Conservation (phyloP, 2,329 filamentous ascomycete genomes). For the Chalaropsis thielavioides region DNA sequence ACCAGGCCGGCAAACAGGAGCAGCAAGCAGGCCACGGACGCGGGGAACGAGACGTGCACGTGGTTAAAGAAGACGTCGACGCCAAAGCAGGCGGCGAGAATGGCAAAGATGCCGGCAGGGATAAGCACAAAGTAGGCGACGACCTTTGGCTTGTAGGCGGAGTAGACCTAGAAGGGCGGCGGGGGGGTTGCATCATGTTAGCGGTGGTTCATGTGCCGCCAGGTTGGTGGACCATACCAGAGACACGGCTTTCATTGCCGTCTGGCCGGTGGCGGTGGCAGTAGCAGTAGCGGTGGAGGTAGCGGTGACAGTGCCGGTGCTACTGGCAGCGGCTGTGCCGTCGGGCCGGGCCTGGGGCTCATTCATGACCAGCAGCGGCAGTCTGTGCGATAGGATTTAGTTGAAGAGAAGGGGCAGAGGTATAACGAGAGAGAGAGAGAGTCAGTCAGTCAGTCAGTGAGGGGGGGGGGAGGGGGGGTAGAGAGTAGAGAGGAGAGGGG, state of each 20-base stretch:
- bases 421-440: too few species aligned
- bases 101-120: constrained; percentile 30
- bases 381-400: too few species aligned
- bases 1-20: constrained; percentile 38
- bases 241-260: not conserved
- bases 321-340: not conserved
- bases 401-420: too few species aligned
- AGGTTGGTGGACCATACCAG: not conserved
- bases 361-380: too few species aligned
- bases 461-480: not conserved
- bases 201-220: not conserved
- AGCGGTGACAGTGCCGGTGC: too few species aligned
- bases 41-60: constrained; percentile 40
- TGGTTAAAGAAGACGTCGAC: constrained; percentile 31
- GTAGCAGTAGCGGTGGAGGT: too few species aligned
- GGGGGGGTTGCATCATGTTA: not conserved
- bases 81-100: constrained; percentile 31
- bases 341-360: too few species aligned
- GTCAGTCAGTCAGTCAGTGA: too few species aligned
- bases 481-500: not conserved
- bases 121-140: constrained; percentile 36
- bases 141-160: constrained; percentile 18
- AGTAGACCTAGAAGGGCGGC: not conserved
- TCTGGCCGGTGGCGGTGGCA: not conserved
- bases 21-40: constrained; percentile 44